Conservation (phyloP, 352 stramenopile species). For the Aphanomyces invadans region DNA sequence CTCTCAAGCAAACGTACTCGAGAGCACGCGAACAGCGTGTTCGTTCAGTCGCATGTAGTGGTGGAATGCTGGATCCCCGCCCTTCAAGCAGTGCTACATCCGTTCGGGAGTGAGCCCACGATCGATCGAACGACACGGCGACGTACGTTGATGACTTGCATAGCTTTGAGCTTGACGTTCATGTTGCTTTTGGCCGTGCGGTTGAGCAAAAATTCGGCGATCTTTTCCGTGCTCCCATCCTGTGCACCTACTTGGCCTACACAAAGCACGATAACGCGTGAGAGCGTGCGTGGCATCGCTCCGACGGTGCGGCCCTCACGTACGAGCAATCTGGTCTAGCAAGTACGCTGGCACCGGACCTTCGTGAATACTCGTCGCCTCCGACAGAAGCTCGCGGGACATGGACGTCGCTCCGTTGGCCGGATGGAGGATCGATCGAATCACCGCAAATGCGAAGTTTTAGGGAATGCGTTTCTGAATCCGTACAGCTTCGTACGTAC, state of each 20-base stretch:
- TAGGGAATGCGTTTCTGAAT: background rate
- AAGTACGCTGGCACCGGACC: conserved; percentile 72
- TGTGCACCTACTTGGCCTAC: conserved; percentile 51
- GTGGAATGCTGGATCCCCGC: conserved; percentile 52
- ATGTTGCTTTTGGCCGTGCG: conserved; percentile 74
- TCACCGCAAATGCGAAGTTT: conserved; percentile 6
- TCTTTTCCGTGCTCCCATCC: conserved; percentile 46
- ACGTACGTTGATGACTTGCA: conserved; percentile 76
- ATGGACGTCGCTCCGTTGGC: conserved; percentile 27
- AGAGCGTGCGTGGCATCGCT: background rate
- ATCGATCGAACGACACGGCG: background rate
- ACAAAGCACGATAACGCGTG: background rate
- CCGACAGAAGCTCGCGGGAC: conserved; percentile 70
- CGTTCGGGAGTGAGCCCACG: conserved; percentile 9
- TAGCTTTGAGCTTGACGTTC: conserved; percentile 77
- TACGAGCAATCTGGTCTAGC: conserved; percentile 79
- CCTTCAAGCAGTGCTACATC: conserved; percentile 64
- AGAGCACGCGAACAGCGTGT: conserved; percentile 52
- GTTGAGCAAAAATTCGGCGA: conserved; percentile 65
- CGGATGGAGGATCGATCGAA: too few relatives aligned
- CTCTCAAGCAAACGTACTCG: conserved; percentile 44
- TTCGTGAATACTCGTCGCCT: conserved; percentile 80
- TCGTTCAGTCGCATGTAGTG: conserved; percentile 60
- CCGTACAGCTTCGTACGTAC: background rate
- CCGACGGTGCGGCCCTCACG: background rate